These are phyloP conservation scores for Fraxinus velutina DNA, from an alignment of 305 asterid genomes.

Conservation along the genomic window DNA sequence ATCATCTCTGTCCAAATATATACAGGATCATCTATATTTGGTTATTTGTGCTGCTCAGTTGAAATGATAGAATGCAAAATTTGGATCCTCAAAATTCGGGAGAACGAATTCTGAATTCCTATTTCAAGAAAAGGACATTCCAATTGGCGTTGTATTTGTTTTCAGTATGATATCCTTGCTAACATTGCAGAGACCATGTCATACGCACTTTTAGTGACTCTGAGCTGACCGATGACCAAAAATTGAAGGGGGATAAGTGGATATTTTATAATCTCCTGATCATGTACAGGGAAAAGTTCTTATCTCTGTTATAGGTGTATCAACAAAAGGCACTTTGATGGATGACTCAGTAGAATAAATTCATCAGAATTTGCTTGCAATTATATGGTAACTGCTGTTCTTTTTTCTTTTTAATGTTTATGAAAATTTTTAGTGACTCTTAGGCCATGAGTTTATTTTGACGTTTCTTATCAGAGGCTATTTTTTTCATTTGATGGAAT, in stretches of 20 bases:
- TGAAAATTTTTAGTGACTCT: neutral
- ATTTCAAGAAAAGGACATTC: neutral
- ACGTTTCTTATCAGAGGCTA: neutral
- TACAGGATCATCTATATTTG: neutral
- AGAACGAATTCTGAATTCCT: neutral
- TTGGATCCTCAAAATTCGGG: neutral
- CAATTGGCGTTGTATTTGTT: neutral
- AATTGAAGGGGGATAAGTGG: neutral
- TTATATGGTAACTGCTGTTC: constrained; percentile 1
- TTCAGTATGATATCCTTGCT: neutral
- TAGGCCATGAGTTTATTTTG: neutral
- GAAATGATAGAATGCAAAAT: neutral
- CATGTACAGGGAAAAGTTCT: neutral
- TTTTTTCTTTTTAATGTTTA: neutral
- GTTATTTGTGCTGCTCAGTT: neutral
- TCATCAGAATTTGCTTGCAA: neutral
- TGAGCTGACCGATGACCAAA: neutral
- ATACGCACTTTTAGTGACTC: neutral
- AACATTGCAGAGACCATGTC: constrained; percentile 15
- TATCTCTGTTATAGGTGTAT: neutral
- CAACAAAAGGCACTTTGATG: neutral
- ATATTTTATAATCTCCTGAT: neutral
- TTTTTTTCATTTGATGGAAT: constrained; percentile 3
- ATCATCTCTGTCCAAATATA: neutral
- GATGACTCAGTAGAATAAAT: neutral